phyloP scores from a whole-genome alignment of 768 basidiomycete species.

The Melanogaster broomeanus region DNA sequence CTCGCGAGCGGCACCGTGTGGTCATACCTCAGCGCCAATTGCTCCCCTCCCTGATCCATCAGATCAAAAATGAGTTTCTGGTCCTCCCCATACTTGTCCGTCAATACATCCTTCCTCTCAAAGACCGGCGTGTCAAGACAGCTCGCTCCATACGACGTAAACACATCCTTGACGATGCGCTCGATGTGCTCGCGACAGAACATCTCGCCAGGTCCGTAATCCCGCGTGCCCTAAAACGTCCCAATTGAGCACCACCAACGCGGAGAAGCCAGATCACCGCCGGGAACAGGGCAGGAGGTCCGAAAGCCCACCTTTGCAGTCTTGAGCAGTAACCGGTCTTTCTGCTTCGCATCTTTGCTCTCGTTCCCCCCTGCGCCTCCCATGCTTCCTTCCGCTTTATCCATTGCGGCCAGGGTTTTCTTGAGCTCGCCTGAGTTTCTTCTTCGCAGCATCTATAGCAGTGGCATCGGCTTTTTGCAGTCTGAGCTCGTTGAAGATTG shows the following conservation, averaged over 20 bases:
- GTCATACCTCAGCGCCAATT: constrained; percentile 92
- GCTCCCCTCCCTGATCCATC: constrained; percentile 96
- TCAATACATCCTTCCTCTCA: constrained; percentile 93
- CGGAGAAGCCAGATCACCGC: constrained; percentile 7
- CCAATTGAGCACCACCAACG: constrained; percentile 4
- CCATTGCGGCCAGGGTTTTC: constrained; percentile 49
- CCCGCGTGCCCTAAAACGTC: constrained; percentile 79
- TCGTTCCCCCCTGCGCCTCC: constrained; percentile 35
- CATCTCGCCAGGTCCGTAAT: constrained; percentile 93
- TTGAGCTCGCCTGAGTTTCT: constrained; percentile 72
- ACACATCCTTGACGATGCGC: constrained; percentile 81
- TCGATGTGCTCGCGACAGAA: constrained; percentile 91
- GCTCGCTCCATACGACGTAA: constrained; percentile 84
- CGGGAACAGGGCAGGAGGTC: constrained; percentile 5
- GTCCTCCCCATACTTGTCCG: constrained; percentile 98
- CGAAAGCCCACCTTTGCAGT: constrained; percentile 80
- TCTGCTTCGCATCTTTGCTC: constrained; percentile 60
- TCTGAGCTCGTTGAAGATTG: constrained; percentile 63
- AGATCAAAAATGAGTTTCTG: constrained; percentile 97
- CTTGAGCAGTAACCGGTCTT: constrained; percentile 77
- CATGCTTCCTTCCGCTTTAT: constrained; percentile 25
- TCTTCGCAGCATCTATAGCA: constrained; percentile 61
- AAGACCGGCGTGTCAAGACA: constrained; percentile 99
- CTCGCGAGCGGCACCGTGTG: constrained; percentile 96
- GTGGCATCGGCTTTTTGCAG: constrained; percentile 52